Conservation (phyloP, 371 early-diverging fungal species). For the Apophysomyces trapeziformis region DNA sequence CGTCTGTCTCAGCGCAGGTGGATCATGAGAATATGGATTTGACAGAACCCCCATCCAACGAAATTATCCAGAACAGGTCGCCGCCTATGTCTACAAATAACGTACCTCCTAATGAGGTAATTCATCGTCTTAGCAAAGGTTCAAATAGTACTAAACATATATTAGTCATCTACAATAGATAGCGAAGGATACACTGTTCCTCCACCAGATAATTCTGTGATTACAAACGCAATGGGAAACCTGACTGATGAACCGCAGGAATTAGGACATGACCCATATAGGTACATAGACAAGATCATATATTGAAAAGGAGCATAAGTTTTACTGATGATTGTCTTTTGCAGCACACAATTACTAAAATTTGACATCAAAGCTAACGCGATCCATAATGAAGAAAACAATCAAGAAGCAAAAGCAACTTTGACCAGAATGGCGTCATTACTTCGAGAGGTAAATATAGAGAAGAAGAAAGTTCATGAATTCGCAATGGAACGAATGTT, state of each 20-base stretch:
- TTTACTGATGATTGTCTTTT: background rate
- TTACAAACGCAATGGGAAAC: conserved; percentile 27
- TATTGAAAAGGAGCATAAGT: background rate
- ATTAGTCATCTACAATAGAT: conserved; percentile 35
- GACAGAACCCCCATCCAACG: too few relatives aligned
- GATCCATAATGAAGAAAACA: conserved; percentile 15
- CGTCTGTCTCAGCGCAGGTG: too few relatives aligned
- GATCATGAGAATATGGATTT: too few relatives aligned
- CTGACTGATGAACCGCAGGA: conserved; percentile 1
- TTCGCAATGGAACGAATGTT: background rate
- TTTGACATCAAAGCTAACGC: conserved; percentile 25
- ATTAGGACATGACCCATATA: background rate
- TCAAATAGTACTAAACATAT: too few relatives aligned
- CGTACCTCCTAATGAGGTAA: too few relatives aligned
- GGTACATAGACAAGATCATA: background rate
- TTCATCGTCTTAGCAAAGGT: too few relatives aligned
- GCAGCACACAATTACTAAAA: conserved; percentile 19
- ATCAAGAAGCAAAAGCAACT: conserved; percentile 24
- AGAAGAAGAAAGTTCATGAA: background rate
- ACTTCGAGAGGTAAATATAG: conserved; percentile 22
- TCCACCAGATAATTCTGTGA: conserved; percentile 40
- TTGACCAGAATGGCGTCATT: conserved; percentile 25
- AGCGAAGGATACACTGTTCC: conserved; percentile 52
- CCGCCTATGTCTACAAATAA: too few relatives aligned
- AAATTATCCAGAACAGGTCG: too few relatives aligned